These are phyloP conservation scores for Cadophora gregata DNA, from an alignment of 2,329 filamentous ascomycete genomes.

Conservation along the genomic window DNA sequence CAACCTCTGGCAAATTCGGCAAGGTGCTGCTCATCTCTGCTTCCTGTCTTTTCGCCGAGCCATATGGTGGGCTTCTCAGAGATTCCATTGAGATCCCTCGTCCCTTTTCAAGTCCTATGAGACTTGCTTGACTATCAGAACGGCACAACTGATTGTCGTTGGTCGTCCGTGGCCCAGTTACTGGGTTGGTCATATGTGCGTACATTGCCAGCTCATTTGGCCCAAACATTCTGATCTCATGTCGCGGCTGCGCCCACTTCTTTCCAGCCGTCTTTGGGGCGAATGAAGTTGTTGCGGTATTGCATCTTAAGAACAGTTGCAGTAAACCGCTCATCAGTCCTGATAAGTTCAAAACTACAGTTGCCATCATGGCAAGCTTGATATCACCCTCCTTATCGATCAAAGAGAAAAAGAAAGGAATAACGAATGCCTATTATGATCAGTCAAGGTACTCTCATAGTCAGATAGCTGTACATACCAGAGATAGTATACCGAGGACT, in stretches of 20 bases:
- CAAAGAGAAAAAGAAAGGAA: conserved; percentile 68
- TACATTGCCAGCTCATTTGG: conserved; percentile 46
- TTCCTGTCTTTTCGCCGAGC: conserved; percentile 28
- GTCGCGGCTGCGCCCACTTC: conserved; percentile 55
- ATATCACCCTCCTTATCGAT: conserved; percentile 53
- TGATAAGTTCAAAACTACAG: conserved; percentile 69
- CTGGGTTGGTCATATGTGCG: conserved; percentile 39
- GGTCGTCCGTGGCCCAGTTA: conserved; percentile 34
- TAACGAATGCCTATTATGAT: conserved; percentile 57
- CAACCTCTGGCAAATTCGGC: conserved; percentile 13
- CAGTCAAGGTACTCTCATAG: conserved; percentile 35
- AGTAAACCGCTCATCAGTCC: conserved; percentile 69
- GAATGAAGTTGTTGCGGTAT: conserved; percentile 61
- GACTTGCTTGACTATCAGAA: conserved; percentile 34
- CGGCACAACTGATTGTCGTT: conserved; percentile 24
- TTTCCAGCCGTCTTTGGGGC: conserved; percentile 50
- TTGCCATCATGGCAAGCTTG: conserved; percentile 65
- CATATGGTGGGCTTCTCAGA: conserved; percentile 25
- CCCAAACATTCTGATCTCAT: conserved; percentile 54
- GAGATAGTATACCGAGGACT: conserved; percentile 59
- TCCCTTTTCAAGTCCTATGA: conserved; percentile 38
- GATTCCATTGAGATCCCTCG: conserved; percentile 36
- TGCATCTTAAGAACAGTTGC: conserved; percentile 71
- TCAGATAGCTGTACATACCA: conserved; percentile 53
- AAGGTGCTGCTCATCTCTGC: conserved; percentile 23